Evolutionary conservation across 108 stramenopile species (phyloP), one percentile per base, ranked within the genome.

Genomic region (Discostella pseudostelligera): DNA sequence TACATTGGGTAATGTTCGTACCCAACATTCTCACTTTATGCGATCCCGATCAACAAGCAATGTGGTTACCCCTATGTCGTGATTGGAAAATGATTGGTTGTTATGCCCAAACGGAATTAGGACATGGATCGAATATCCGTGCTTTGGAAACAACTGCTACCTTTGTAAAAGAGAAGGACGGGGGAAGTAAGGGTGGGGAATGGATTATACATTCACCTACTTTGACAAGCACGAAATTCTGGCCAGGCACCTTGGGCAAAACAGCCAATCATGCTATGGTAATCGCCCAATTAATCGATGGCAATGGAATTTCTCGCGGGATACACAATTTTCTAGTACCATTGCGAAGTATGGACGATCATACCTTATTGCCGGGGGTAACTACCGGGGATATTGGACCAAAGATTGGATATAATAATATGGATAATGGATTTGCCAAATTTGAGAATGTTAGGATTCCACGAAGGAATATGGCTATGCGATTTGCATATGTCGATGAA

Each of bases 211-310:
- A 98, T 64, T 87, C 87, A 19, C 97, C 97, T 0, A 93, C 93
- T 2, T 50, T 96, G 45, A 95, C 96, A 4, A 86, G 86, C 56
- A 62, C 77, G 36, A 97, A 97, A 51, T 96, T 95, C 78, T 99
- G 98, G 98, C 97, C 96, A 28, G 96, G 96, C 6, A 94, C 93
- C 2, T 56, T 97, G 57, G 98, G 97, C 2, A 82, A 84, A 22
- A 96, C 95, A 5, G 96, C 94, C 69, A 99, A 88, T 67, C 94
- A 97, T 64, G 96, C 96, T 56, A 96, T 97, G 88, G 96, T 99
- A 16, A 97, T 96, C 72, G 98, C 98, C 10, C 94, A 86, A 24
- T 78, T 97, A 22, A 91, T 99, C 55, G 92, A 96, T 68, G 94
- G 90, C 0, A 54, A 84, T 8, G 93, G 92, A 14, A 69, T 72